These are phyloP conservation scores for Coleophoma cylindrospora DNA, from an alignment of 2,329 filamentous ascomycete species.

Conservation along the genomic window DNA sequence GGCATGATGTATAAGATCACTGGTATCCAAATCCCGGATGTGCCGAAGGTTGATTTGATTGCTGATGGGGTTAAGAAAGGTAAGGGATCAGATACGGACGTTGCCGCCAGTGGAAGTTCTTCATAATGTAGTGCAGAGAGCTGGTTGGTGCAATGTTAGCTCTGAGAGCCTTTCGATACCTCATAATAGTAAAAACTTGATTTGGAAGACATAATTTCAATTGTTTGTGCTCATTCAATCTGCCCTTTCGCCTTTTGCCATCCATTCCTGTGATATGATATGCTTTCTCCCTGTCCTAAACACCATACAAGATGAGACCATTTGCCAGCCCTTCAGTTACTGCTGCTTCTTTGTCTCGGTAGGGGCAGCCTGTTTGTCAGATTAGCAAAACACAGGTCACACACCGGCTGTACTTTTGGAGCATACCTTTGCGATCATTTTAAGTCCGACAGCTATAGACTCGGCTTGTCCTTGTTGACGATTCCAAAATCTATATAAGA, in stretches of 20 bases:
- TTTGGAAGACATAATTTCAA: too few relatives aligned
- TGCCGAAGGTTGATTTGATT: conserved; percentile 2
- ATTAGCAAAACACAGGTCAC: not conserved
- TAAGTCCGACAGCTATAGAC: conserved; percentile 50
- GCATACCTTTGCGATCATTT: conserved; percentile 44
- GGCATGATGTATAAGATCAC: conserved; percentile 52
- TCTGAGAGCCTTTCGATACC: too few relatives aligned
- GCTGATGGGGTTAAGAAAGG: conserved; percentile 8
- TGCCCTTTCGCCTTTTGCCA: too few relatives aligned
- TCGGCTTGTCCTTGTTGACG: conserved; percentile 53
- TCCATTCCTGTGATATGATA: too few relatives aligned
- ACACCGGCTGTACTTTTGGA: not conserved
- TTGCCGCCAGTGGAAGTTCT: too few relatives aligned
- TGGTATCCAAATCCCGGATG: conserved; percentile 24
- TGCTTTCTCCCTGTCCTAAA: not conserved
- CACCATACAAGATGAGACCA: not conserved
- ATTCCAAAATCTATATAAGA: conserved; percentile 49
- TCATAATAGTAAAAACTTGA: too few relatives aligned
- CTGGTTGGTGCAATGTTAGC: too few relatives aligned
- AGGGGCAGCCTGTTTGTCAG: conserved; percentile 7
- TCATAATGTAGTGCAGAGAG: too few relatives aligned
- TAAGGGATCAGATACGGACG: not conserved
- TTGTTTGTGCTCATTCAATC: too few relatives aligned
- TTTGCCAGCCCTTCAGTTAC: too few relatives aligned
- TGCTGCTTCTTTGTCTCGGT: conserved; percentile 12